These are phyloP conservation scores for Pulveroboletus sp. DNA, from an alignment of 768 basidiomycete species.

Conservation along the genomic window DNA sequence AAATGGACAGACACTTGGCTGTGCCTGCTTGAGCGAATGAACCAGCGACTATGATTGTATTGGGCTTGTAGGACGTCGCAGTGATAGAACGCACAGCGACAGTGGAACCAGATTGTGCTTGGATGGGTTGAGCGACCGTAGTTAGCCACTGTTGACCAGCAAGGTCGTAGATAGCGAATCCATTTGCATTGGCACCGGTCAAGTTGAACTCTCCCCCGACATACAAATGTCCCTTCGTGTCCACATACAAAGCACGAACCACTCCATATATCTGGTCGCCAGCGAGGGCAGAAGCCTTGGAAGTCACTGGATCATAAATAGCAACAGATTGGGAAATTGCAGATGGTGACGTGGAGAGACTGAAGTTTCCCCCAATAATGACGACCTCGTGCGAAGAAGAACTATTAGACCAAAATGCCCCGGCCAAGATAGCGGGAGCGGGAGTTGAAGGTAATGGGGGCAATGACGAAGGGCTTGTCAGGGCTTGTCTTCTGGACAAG, in stretches of 20 bases:
- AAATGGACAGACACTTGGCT: constrained; percentile 70
- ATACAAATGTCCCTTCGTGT: constrained; percentile 57
- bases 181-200: constrained; percentile 50
- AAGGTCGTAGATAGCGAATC: constrained; percentile 81
- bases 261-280: constrained; percentile 69
- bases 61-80: constrained; percentile 51
- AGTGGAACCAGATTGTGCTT: constrained; percentile 45
- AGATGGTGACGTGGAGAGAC: constrained; percentile 43
- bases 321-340: constrained; percentile 52
- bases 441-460: constrained; percentile 50
- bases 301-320: constrained; percentile 59
- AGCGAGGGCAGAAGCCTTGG: constrained; percentile 46
- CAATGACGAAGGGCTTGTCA: constrained; percentile 44
- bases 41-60: constrained; percentile 79
- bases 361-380: constrained; percentile 90
- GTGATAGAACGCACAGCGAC: constrained; percentile 73
- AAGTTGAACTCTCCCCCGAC: constrained; percentile 83
- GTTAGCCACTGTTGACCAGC: constrained; percentile 56
- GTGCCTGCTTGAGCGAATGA: constrained; percentile 78
- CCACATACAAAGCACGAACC: constrained; percentile 71
- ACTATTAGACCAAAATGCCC: constrained; percentile 85
- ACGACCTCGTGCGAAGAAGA: constrained; percentile 49
- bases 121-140: constrained; percentile 54
- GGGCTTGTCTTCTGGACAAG: constrained; percentile 48
- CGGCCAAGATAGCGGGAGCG: constrained; percentile 81